A percentile compares a stretch with the other conserved stretches of the same genome.
Evolutionary conservation across 257 asterid genomes (phyloP).

Genomic region (Coffea eugenioides): DNA sequence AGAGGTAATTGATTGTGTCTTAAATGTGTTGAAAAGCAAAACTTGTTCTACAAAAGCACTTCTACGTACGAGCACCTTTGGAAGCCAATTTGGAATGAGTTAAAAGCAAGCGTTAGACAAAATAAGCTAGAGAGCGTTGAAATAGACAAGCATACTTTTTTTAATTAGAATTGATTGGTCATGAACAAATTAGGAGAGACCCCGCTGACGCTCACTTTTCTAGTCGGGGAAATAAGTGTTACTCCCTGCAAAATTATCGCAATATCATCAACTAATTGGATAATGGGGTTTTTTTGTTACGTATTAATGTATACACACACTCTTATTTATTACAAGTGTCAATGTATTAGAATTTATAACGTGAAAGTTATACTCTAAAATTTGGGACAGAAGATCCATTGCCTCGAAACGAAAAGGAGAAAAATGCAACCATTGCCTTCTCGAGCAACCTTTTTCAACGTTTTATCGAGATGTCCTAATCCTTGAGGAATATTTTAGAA

Average conservation of each 20-base stretch:
- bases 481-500: constrained; percentile 22
- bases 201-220: background rate
- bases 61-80: background rate
- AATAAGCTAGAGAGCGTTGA: background rate
- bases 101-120: background rate
- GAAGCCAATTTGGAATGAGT: background rate
- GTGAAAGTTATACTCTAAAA: no score
- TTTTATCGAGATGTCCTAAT: constrained; percentile 17
- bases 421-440: background rate
- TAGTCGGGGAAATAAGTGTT: background rate
- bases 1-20: background rate
- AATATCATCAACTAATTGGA: no score
- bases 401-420: background rate
- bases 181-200: background rate
- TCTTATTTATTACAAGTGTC: no score
- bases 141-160: no score
- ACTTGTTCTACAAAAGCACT: background rate
- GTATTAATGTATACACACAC: no score
- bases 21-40: background rate
- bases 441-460: constrained; percentile 6
- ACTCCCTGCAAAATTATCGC: no score
- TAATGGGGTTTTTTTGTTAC: background rate
- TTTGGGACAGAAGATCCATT: no score
- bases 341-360: no score
- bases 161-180: background rate